A percentile compares a stretch with the other conserved stretches of the same genome.
Evolutionary conservation across 768 basidiomycete species (phyloP).

Genomic region (Cantharellus anzutake): DNA sequence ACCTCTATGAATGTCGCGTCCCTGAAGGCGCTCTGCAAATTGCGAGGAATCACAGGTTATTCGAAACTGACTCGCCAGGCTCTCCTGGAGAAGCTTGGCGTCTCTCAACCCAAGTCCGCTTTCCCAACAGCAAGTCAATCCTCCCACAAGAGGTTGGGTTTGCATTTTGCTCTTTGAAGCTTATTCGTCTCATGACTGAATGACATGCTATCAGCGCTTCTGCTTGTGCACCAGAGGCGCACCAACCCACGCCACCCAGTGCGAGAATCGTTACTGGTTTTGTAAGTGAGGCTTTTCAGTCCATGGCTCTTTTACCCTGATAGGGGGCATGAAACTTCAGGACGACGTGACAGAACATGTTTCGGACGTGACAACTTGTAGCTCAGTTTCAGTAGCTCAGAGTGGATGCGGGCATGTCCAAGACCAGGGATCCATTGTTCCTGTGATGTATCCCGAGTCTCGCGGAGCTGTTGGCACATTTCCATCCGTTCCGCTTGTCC

Average conservation of each 20-base stretch:
- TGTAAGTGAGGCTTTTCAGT: background rate
- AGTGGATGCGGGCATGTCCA: too few relatives aligned
- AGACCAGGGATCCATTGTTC: too few relatives aligned
- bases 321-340: too few relatives aligned
- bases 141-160: too few relatives aligned
- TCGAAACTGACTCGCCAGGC: constrained; percentile 44
- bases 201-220: background rate
- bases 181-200: background rate
- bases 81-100: constrained; percentile 22
- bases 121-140: background rate
- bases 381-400: too few relatives aligned
- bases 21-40: constrained; percentile 46
- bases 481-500: too few relatives aligned
- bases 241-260: background rate
- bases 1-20: constrained; percentile 25
- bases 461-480: too few relatives aligned
- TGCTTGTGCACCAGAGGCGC: background rate
- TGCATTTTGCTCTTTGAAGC: background rate
- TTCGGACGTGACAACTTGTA: too few relatives aligned
- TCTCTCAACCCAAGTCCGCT: background rate
- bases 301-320: too few relatives aligned
- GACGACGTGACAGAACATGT: too few relatives aligned
- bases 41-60: constrained; percentile 29
- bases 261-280: background rate
- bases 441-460: too few relatives aligned